Evolutionary conservation across 2,329 filamentous ascomycete genomes (phyloP), one percentile per base, ranked within the genome.

Genomic region (Pseudogymnoascus sp.): DNA sequence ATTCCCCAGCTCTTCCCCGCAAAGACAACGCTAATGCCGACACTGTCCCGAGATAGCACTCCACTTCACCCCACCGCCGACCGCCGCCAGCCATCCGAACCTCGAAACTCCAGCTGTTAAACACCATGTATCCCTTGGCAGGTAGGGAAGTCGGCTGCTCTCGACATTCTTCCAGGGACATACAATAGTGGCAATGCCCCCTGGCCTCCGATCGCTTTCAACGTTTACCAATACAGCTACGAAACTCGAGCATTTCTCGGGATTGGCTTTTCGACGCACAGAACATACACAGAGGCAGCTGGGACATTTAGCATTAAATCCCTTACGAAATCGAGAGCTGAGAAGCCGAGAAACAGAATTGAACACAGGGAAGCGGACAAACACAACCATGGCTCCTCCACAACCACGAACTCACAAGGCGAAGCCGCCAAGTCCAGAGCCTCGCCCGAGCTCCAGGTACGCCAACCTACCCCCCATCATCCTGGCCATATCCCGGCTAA

Each of bases 101-200:
- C 23, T 52, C 45, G 3, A 52, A 52, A 30, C 45, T 19, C 45
- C 45, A 52, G 45, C 45, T 30, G 8, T 52, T 52, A 30, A 30
- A 52, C 25, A 52, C 25, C 45, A 52, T 52, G 45, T 4, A 30
- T 6, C 25, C 25, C 45, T 52, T 52, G 45, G 45, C 25, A 30
- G n/a, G 45, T 30, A 52, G 8, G 45, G 45, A 30, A 30, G 8
- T 28, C 45, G 14, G 45, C 45, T 52, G 45, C 25, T 52, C 45
- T 52, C 45, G 25, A 52, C 45, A 52, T 52, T 52, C 25, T 30
- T 52, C 45, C 45, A 28, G 45, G 45, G 14, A 52, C 45, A 52
- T 52, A 52, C 45, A 52, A 52, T 52, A 52, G 45, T 52, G 45
- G 45, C 45, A 12, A 52, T 52, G 45, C 45, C 45, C 45, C 45